Percentiles rank a stretch among this genome's conserved stretches.
Conservation (phyloP, 768 basidiomycete species). For the Auricularia sp. region DNA sequence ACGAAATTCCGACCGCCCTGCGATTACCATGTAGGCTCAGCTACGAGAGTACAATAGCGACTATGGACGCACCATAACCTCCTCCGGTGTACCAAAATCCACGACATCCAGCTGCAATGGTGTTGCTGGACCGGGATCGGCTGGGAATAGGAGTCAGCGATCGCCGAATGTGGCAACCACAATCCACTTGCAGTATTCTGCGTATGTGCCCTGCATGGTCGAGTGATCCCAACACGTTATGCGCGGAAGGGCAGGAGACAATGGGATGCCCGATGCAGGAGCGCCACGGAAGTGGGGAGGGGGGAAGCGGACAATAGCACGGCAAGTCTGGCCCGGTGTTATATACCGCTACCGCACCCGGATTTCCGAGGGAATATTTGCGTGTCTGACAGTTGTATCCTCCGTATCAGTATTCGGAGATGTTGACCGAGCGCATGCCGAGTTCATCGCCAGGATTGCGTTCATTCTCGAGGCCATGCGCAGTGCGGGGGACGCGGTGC, state of each 20-base stretch:
- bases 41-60: not conserved
- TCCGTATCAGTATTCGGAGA: not conserved
- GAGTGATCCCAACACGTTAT: not conserved
- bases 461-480: not conserved
- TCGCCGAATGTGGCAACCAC: not conserved
- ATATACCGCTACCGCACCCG: not conserved
- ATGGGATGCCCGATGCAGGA: not conserved
- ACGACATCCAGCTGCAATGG: not conserved
- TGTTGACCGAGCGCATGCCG: not conserved
- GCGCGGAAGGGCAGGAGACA: not conserved
- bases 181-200: not conserved
- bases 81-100: not conserved
- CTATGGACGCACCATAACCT: not conserved
- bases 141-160: not conserved
- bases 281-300: not conserved
- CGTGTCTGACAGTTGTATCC: not conserved
- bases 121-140: not conserved
- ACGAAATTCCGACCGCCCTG: not conserved
- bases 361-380: not conserved
- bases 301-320: not conserved
- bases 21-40: not conserved
- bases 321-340: not conserved
- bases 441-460: not conserved
- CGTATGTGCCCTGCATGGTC: not conserved
- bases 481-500: not conserved